Percentiles rank a stretch among this genome's conserved stretches.
phyloP scores from a whole-genome alignment of 768 basidiomycete species.

The Leccinum rimulosum region DNA sequence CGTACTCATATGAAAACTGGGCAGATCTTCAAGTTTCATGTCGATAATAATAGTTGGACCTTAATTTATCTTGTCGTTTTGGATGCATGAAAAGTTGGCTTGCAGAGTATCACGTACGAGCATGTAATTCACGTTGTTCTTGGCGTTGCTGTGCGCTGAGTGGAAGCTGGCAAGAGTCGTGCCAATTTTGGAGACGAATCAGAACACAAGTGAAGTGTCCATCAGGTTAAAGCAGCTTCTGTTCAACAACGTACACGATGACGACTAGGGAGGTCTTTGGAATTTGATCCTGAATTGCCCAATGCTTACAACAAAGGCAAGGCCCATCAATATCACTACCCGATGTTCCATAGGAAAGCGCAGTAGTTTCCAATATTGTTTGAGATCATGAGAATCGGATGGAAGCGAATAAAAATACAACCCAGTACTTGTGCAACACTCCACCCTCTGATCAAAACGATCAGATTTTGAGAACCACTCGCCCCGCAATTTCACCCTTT shows the following conservation, averaged over 20 bases:
- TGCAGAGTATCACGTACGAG: background rate
- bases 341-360: background rate
- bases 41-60: background rate
- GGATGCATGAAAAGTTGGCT: background rate
- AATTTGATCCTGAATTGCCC: background rate
- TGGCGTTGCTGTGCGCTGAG: background rate
- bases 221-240: background rate
- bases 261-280: background rate
- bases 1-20: background rate
- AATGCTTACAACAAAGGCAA: background rate
- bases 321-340: background rate
- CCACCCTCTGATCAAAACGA: background rate
- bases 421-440: background rate
- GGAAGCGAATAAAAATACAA: background rate
- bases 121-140: background rate
- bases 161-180: background rate
- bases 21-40: background rate
- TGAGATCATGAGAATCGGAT: background rate
- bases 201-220: background rate
- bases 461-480: constrained; percentile 24
- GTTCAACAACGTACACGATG: background rate
- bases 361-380: background rate
- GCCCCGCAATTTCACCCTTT: constrained; percentile 15
- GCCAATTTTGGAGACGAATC: background rate
- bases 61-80: background rate